Percentiles rank a stretch among this genome's conserved stretches.
These are phyloP conservation scores for Amniculicola lignicola DNA, from an alignment of 495 filamentous ascomycete genomes.

Conservation along the genomic window DNA sequence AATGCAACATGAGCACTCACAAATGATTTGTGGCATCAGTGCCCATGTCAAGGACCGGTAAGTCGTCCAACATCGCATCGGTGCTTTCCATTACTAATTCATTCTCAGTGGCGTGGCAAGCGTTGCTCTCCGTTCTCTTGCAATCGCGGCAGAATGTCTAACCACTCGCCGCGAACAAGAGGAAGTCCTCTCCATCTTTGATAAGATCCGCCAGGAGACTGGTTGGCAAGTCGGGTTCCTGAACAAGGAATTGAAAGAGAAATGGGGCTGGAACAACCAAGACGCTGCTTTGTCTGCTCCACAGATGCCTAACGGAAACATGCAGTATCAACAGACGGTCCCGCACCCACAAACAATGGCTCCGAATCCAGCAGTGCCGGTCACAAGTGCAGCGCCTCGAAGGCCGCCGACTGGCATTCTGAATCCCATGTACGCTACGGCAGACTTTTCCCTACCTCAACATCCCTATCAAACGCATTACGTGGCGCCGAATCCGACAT, in stretches of 20 bases:
- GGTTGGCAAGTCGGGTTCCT: conserved; percentile 73
- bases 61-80: conserved; percentile 18
- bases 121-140: conserved; percentile 73
- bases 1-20: conserved; percentile 66
- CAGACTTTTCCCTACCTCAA: conserved; percentile 68
- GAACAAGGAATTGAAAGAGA: conserved; percentile 63
- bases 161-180: conserved; percentile 68
- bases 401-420: conserved; percentile 43
- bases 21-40: conserved; percentile 81
- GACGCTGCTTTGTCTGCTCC: conserved; percentile 2
- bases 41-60: conserved; percentile 76
- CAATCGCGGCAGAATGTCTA: conserved; percentile 74
- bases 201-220: conserved; percentile 69
- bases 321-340: conserved; percentile 13
- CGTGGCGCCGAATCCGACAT: conserved; percentile 38
- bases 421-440: conserved; percentile 63
- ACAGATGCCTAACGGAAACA: conserved; percentile 10
- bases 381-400: conserved; percentile 10
- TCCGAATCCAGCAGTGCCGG: conserved; percentile 7
- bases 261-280: conserved; percentile 70
- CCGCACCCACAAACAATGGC: conserved; percentile 11
- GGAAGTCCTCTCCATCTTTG: conserved; percentile 76
- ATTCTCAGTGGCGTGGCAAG: conserved; percentile 63
- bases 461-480: conserved; percentile 69
- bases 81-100: conserved; percentile 14